phyloP scores from a whole-genome alignment of 768 basidiomycete genomes.

The Butyriboletus loyo region DNA sequence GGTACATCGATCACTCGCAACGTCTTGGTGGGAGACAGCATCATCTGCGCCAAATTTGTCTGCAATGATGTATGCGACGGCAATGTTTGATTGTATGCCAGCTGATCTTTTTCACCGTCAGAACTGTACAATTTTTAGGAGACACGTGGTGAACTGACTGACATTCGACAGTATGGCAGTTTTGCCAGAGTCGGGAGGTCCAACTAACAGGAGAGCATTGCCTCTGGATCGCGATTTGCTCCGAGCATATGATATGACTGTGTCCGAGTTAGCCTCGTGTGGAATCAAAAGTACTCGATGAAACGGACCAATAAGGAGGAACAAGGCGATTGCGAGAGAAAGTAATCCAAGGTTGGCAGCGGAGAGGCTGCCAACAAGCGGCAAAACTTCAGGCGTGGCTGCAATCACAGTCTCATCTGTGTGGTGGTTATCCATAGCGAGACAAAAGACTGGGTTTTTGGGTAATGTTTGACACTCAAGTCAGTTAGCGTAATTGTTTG shows the following conservation, averaged over 20 bases:
- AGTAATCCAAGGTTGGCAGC: slow-evolving; percentile 39
- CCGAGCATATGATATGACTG: slow-evolving; percentile 40
- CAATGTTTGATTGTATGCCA: slow-evolving; percentile 60
- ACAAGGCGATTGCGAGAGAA: slow-evolving; percentile 43
- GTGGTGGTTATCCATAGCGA: slow-evolving; percentile 12
- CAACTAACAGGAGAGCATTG: slow-evolving; percentile 70
- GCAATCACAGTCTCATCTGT: slow-evolving; percentile 4
- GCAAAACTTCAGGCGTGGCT: slow-evolving; percentile 35
- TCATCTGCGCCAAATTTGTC: slow-evolving; percentile 53
- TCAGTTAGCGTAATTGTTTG: slow-evolving; percentile 18
- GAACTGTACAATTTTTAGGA: background rate
- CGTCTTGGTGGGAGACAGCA: slow-evolving; percentile 41
- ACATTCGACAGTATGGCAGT: slow-evolving; percentile 74
- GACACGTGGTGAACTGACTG: slow-evolving; percentile 35
- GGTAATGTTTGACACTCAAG: too few relatives aligned
- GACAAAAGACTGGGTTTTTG: background rate
- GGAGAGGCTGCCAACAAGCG: slow-evolving; percentile 35
- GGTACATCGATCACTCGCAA: slow-evolving; percentile 71
- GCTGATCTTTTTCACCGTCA: slow-evolving; percentile 38
- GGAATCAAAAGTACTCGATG: background rate
- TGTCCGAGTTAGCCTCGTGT: slow-evolving; percentile 34
- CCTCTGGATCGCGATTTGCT: slow-evolving; percentile 48
- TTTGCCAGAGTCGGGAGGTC: slow-evolving; percentile 76
- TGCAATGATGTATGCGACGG: slow-evolving; percentile 79
- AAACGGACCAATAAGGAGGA: slow-evolving; percentile 44